Conservation (phyloP, 1,284 basidiomycete species). For the Austroboletus novae-zelandiae region DNA sequence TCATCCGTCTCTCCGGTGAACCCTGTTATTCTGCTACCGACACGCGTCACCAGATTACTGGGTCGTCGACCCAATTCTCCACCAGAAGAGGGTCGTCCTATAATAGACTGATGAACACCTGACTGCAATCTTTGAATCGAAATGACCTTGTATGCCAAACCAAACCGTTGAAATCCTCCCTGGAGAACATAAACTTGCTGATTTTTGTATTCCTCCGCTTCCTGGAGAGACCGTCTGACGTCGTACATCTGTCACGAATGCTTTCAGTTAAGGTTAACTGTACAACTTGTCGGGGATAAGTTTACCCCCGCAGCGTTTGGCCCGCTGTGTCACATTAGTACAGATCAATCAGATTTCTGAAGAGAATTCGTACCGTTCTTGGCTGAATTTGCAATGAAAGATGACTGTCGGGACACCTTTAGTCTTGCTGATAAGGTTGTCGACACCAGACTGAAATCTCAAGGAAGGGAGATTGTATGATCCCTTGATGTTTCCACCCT, state of each 20-base stretch:
- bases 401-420: slow-evolving; percentile 62
- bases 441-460: slow-evolving; percentile 54
- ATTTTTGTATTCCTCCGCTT: slow-evolving; percentile 35
- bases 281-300: not conserved
- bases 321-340: slow-evolving; percentile 44
- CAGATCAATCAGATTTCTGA: not conserved
- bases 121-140: not conserved
- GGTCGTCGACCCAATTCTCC: slow-evolving; percentile 67
- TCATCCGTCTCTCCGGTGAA: not conserved
- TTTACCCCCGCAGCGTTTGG: slow-evolving; percentile 69
- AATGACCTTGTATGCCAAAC: slow-evolving; percentile 60
- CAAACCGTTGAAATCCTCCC: slow-evolving; percentile 71
- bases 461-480: slow-evolving; percentile 60
- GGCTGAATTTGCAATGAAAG: slow-evolving; percentile 76
- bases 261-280: not conserved
- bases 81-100: slow-evolving; percentile 68
- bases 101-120: slow-evolving; percentile 6
- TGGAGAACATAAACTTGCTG: slow-evolving; percentile 64
- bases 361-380: slow-evolving; percentile 56
- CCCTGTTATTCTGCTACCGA: not conserved
- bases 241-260: slow-evolving; percentile 42
- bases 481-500: slow-evolving; percentile 71
- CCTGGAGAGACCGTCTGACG: slow-evolving; percentile 47
- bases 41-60: slow-evolving; percentile 23
- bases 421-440: slow-evolving; percentile 56